Evolutionary conservation across 179 eudicot genomes (phyloP).

Genomic region (Spinacia oleracea): DNA sequence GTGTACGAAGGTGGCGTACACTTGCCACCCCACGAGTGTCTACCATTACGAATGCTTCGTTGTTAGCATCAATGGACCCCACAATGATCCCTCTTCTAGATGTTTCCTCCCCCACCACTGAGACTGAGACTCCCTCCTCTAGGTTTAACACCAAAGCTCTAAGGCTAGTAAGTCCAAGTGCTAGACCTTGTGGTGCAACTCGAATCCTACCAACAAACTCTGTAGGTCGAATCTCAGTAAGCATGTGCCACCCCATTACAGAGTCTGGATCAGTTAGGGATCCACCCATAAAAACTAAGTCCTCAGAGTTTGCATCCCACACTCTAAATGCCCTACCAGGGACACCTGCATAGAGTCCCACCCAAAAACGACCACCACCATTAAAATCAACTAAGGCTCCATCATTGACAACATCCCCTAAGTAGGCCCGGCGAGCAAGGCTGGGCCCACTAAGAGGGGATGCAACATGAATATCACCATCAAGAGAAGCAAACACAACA

Average conservation of each 20-base stretch:
- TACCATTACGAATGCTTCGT: slow-evolving; percentile 36
- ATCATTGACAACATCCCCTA: slow-evolving; percentile 76
- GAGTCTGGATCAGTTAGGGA: slow-evolving; percentile 76
- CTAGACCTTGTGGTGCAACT: slow-evolving; percentile 44
- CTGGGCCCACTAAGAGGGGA: slow-evolving; percentile 24
- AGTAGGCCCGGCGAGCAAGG: slow-evolving; percentile 45
- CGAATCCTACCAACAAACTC: slow-evolving; percentile 70
- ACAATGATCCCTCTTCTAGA: slow-evolving; percentile 50
- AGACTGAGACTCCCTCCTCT: slow-evolving; percentile 41
- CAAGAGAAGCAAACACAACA: slow-evolving; percentile 66
- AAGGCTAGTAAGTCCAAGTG: slow-evolving; percentile 62
- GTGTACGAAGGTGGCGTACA: slow-evolving; percentile 45
- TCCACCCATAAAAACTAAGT: slow-evolving; percentile 64
- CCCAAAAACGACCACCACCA: slow-evolving; percentile 79
- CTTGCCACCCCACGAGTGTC: slow-evolving; percentile 57
- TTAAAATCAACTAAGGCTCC: slow-evolving; percentile 82
- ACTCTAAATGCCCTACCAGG: slow-evolving; percentile 80
- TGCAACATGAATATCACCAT: slow-evolving; percentile 72
- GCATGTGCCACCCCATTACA: slow-evolving; percentile 83
- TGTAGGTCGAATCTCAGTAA: slow-evolving; percentile 52
- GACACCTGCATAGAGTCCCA: slow-evolving; percentile 94
- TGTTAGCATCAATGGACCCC: slow-evolving; percentile 47
- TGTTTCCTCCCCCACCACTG: slow-evolving; percentile 39
- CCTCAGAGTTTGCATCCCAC: slow-evolving; percentile 64
- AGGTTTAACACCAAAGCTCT: slow-evolving; percentile 56